phyloP scores from a whole-genome alignment of 1,139 yeast species.

The Trichomonascaceae sp. region DNA sequence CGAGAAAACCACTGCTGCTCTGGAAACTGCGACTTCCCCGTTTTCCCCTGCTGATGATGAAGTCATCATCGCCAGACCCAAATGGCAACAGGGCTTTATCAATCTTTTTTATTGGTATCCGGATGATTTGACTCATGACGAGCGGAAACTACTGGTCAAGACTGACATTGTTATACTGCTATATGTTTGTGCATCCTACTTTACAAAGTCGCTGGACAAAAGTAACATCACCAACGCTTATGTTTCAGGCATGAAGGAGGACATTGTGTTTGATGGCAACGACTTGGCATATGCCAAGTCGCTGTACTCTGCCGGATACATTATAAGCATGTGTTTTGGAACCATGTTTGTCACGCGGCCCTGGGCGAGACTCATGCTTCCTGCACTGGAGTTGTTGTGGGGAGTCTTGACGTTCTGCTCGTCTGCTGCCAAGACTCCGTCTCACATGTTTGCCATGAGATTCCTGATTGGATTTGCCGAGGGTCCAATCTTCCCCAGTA shows the following conservation, averaged over 20 bases:
- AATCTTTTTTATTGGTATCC: conserved; percentile 24
- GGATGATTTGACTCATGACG: conserved; percentile 15
- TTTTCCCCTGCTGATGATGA: too few relatives aligned
- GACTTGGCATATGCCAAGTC: conserved; percentile 38
- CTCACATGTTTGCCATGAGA: conserved; percentile 41
- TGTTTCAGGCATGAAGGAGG: conserved; percentile 51
- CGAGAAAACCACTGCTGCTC: too few relatives aligned
- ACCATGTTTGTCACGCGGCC: conserved; percentile 26
- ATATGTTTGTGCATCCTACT: conserved; percentile 22
- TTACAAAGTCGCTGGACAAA: conserved; percentile 26
- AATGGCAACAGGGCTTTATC: conserved; percentile 19
- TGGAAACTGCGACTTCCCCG: too few relatives aligned
- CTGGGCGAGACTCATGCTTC: conserved; percentile 31
- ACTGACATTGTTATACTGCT: conserved; percentile 20
- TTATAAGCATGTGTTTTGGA: conserved; percentile 24
- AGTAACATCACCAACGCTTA: conserved; percentile 33
- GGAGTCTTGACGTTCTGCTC: conserved; percentile 39
- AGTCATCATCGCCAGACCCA: too few relatives aligned
- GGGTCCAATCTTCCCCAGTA: conserved; percentile 47
- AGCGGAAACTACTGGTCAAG: conserved; percentile 21
- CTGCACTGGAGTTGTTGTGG: conserved; percentile 42
- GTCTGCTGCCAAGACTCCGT: conserved; percentile 31
- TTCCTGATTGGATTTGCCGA: conserved; percentile 48
- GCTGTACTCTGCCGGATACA: conserved; percentile 22
- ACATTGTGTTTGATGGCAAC: conserved; percentile 37